These are phyloP conservation scores for Chrysoporthe austroafricana DNA, from an alignment of 2,329 filamentous ascomycete genomes.

Conservation along the genomic window DNA sequence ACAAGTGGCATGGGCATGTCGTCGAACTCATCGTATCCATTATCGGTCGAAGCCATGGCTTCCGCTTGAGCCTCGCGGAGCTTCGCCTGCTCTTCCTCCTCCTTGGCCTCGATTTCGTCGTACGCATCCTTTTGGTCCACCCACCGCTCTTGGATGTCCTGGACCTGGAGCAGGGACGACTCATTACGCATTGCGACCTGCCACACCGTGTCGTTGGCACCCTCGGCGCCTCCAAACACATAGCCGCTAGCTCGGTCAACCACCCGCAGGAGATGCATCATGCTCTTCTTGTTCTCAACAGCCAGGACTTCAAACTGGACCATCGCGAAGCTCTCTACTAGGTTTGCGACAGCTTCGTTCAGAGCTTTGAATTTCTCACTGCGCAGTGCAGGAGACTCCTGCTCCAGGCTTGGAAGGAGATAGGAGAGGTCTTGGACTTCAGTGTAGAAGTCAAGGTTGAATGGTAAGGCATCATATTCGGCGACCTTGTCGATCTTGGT, in stretches of 20 bases:
- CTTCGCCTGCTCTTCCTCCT: conserved; percentile 75
- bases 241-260: conserved; percentile 94
- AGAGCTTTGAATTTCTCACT: conserved; percentile 80
- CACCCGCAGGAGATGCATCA: conserved; percentile 87
- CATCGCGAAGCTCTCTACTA: conserved; percentile 88
- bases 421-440: conserved; percentile 93
- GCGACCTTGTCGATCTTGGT: conserved; percentile 96
- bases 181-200: conserved; percentile 87
- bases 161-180: conserved; percentile 74
- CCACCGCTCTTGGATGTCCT: conserved; percentile 96
- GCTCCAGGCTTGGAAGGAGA: conserved; percentile 77
- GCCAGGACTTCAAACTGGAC: conserved; percentile 92
- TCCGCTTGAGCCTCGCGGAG: conserved; percentile 42
- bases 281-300: conserved; percentile 94
- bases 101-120: conserved; percentile 76
- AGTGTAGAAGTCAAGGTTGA: conserved; percentile 97
- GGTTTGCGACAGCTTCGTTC: conserved; percentile 82
- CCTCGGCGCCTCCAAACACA: conserved; percentile 87
- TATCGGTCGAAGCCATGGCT: conserved; percentile 40
- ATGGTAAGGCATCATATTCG: conserved; percentile 82
- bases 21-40: conserved; percentile 47
- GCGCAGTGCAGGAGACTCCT: conserved; percentile 72
- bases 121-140: conserved; percentile 86
- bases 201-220: conserved; percentile 96
- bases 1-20: conserved; percentile 53